Conservation (phyloP, 768 basidiomycete species). For the Russula lepida region DNA sequence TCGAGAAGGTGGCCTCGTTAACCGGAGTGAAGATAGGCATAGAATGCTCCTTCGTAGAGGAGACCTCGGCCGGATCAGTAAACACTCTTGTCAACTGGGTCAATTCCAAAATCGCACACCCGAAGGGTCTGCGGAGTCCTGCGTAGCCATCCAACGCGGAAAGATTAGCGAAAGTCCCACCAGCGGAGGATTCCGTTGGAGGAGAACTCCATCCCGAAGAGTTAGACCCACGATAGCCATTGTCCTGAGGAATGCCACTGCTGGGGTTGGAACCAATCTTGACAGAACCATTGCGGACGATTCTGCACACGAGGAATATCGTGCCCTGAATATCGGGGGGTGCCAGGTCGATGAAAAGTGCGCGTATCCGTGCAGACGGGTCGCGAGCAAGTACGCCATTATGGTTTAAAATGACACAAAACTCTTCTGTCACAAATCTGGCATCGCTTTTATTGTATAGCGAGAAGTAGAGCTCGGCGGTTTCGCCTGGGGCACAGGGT, state of each 20-base stretch:
- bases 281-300: constrained; percentile 80
- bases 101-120: constrained; percentile 89
- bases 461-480: constrained; percentile 88
- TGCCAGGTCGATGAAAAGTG: constrained; percentile 86
- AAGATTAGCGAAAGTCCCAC: constrained; percentile 2
- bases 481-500: constrained; percentile 84
- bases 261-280: constrained; percentile 57
- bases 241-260: constrained; percentile 37
- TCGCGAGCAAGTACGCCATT: constrained; percentile 83
- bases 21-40: constrained; percentile 85
- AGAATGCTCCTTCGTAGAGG: constrained; percentile 60
- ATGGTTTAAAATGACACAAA: constrained; percentile 81
- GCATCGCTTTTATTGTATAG: constrained; percentile 78
- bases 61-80: constrained; percentile 53
- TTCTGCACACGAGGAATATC: constrained; percentile 82
- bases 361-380: constrained; percentile 65
- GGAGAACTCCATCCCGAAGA: constrained; percentile 28
- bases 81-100: constrained; percentile 64
- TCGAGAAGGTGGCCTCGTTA: constrained; percentile 82
- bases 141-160: constrained; percentile 25
- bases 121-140: constrained; percentile 80
- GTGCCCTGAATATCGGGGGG: constrained; percentile 78
- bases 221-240: constrained; percentile 48
- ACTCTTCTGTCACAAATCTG: constrained; percentile 91
- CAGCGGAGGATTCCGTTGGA: constrained; percentile 1